Conservation (phyloP, 139 green algal genomes). For the Nannochloris sp. region DNA sequence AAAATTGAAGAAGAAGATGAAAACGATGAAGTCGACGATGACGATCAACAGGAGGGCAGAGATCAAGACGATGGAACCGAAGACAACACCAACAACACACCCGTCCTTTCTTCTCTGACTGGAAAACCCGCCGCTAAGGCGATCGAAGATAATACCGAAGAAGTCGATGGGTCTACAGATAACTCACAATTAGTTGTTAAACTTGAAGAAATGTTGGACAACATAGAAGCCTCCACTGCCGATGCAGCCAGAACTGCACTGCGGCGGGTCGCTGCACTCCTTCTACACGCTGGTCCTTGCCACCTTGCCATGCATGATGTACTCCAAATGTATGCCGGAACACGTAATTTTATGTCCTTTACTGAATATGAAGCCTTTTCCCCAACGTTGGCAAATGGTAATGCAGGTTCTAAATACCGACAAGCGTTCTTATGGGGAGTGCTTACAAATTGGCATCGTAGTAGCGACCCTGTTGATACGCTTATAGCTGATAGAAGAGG, state of each 20-base stretch:
- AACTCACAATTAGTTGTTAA: not conserved
- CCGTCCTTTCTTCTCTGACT: no score
- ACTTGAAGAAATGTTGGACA: not conserved
- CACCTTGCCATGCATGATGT: conserved; percentile 18
- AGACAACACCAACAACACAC: no score
- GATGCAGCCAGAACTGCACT: not conserved
- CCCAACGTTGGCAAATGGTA: conserved; percentile 6
- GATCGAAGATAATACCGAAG: not conserved
- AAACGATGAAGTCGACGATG: no score
- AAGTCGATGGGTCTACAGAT: not conserved
- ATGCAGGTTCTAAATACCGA: not conserved
- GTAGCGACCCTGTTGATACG: not conserved
- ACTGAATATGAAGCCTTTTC: conserved; percentile 4
- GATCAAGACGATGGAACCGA: no score
- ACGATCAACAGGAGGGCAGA: no score
- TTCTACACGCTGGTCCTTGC: not conserved
- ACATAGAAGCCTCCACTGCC: not conserved
- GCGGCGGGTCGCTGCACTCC: not conserved
- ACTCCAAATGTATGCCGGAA: conserved; percentile 15
- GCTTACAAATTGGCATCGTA: not conserved
- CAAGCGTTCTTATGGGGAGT: not conserved
- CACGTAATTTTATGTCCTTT: conserved; percentile 1
- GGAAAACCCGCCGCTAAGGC: no score
- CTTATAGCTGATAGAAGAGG: not conserved
- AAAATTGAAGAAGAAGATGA: not conserved